Evolutionary conservation across 2,329 filamentous ascomycete species (phyloP), one percentile per base, ranked within the genome.

Genomic region (Sporothrix pseudoabietina): DNA sequence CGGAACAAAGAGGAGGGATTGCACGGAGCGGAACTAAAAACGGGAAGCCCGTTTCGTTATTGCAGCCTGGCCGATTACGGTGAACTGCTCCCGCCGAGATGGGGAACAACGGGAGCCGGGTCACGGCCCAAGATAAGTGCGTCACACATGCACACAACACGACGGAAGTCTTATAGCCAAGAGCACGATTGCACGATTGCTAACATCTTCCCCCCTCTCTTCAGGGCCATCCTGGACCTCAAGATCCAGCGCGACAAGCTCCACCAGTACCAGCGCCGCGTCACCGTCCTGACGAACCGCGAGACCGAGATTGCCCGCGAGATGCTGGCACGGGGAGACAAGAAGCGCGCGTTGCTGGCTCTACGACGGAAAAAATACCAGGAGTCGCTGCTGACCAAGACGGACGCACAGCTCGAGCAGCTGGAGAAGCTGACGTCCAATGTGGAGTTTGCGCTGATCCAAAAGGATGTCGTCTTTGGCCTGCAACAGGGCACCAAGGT

Each of bases 171-270:
- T 26, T 26, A 26, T 2, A 26, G 26, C 26, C 26, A 26, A 26
- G 26, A 26, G 26, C 26, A 26, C 2, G 26, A 26, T 5, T 8
- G n/a, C n/a, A n/a, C n/a, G n/a, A 26, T 5, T 8, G 30, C 57
- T 61, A 39, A 61, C 57, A 19, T 39, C 57, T 4, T 9, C 2
- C 1, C 61, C 26, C 57, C 16, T 39, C 57, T 4, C 16, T 3
- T 3, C 80, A 98, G 94, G 85, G 95, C 95, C 74, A 98, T 98
- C 83, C 91, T 98, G 79, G 94, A 98, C 84, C 92, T 98, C 85
- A 98, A 98, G 85, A 94, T 90, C 83, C 95, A 98, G 85, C 94
- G 96, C 82, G 96, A 99, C 86, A 97, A 94, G 82, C 91, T 99
- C 3, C 94, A 97, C 79, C 94, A 97, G 82, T 98, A 98, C 85